phyloP scores from a whole-genome alignment of 306 rosid species.

The Prosopis cineraria region DNA sequence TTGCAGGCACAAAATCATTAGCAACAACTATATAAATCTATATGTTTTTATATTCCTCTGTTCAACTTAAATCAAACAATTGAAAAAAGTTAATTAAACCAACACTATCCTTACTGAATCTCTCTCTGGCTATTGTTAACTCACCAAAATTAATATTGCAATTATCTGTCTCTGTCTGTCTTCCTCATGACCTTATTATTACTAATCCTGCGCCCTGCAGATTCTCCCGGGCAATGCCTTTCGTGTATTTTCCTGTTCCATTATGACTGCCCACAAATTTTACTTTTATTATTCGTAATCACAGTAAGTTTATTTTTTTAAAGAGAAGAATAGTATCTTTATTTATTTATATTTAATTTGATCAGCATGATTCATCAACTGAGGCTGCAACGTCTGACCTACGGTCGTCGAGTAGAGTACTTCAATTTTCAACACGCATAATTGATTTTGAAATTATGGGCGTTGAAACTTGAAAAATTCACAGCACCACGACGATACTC shows the following conservation, averaged over 20 bases:
- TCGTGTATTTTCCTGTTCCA: not conserved
- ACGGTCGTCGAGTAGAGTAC: no score
- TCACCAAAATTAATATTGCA: not conserved
- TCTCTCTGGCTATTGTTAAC: slow-evolving; percentile 1
- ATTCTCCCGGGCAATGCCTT: not conserved
- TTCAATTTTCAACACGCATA: no score
- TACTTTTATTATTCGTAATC: no score
- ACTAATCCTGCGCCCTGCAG: not conserved
- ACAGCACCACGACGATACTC: not conserved
- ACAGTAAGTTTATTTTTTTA: no score
- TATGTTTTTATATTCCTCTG: not conserved
- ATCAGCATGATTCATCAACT: no score
- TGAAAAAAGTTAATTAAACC: slow-evolving; percentile 20
- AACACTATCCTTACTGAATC: slow-evolving; percentile 19
- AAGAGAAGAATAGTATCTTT: no score
- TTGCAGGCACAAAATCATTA: slow-evolving; percentile 34
- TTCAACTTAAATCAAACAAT: not conserved
- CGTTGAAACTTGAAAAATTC: no score
- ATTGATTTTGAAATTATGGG: no score
- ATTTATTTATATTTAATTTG: no score
- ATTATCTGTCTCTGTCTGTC: slow-evolving; percentile 22
- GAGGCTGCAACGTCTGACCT: no score
- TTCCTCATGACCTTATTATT: slow-evolving; percentile 19
- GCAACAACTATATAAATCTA: not conserved
- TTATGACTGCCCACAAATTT: not conserved